Evolutionary conservation across 768 basidiomycete species (phyloP).

Genomic region (Boletus barrowsii): DNA sequence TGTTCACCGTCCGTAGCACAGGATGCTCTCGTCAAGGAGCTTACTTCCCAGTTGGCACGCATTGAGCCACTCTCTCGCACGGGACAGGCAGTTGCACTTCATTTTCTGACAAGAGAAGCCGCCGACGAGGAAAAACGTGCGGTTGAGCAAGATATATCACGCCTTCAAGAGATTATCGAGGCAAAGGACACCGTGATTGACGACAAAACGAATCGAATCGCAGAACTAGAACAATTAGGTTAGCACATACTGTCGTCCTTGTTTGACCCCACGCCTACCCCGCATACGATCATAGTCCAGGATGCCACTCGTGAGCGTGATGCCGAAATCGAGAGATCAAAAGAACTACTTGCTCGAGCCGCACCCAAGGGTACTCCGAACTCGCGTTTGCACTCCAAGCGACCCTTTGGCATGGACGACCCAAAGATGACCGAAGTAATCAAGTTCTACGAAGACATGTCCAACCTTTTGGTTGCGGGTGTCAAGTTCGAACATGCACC

Average conservation of each 20-base stretch:
- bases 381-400: slow-evolving; percentile 32
- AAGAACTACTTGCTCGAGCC: slow-evolving; percentile 40
- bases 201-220: slow-evolving; percentile 46
- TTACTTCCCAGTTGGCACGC: slow-evolving; percentile 52
- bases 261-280: background rate
- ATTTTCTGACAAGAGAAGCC: slow-evolving; percentile 70
- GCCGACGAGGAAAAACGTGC: slow-evolving; percentile 65
- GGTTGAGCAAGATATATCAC: slow-evolving; percentile 46
- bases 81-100: slow-evolving; percentile 50
- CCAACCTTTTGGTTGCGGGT: slow-evolving; percentile 68
- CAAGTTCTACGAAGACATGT: slow-evolving; percentile 82
- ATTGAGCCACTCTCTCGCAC: slow-evolving; percentile 52
- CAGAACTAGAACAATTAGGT: slow-evolving; percentile 50
- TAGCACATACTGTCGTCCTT: slow-evolving; percentile 12
- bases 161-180: slow-evolving; percentile 42
- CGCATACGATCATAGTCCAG: slow-evolving; percentile 38
- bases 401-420: slow-evolving; percentile 43
- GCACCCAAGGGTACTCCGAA: slow-evolving; percentile 40
- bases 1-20: slow-evolving; percentile 44
- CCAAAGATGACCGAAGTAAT: slow-evolving; percentile 60
- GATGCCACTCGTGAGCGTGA: slow-evolving; percentile 55
- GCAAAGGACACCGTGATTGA: slow-evolving; percentile 41
- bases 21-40: slow-evolving; percentile 43
- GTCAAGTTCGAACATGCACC: slow-evolving; percentile 45
- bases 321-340: slow-evolving; percentile 58